Evolutionary conservation across 176 grass and related monocot species (phyloP), one percentile per base, ranked within the genome.

Genomic region (Luzula sylvatica): DNA sequence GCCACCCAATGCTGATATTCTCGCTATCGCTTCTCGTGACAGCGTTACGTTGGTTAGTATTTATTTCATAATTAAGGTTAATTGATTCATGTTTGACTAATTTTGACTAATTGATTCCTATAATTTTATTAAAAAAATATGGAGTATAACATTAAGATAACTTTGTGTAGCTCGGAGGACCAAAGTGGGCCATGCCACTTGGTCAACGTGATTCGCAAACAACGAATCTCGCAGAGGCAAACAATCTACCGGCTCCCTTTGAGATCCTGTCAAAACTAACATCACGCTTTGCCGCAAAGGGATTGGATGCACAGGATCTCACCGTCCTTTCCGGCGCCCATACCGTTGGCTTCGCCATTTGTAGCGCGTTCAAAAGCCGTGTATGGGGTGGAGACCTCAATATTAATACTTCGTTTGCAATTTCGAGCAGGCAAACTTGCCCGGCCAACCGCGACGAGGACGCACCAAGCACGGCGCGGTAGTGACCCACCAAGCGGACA

Each of bases 1-100:
- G 20, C 46, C 17, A 78, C 74, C 74, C 2, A 70, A 66, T 13
- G 67, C 74, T 6, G 74, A 78, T 44, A 78, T 78, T 47, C 66
- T 78, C 3, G 57, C 74, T 14, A 59, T 78, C 3, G 29, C 27
- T 23, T 65, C 74, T 40, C 40, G 74, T 1, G 74, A 78, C 32
- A 46, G 42, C 0, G 58, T 78, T 41, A 58, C 50, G 27, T 51
- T 58, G 41, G 74, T 78, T 7, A 65, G 53, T 55, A 45, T n/a
- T n/a, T n/a, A n/a, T n/a, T n/a, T n/a, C n/a, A n/a, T n/a, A n/a
- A n/a, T n/a, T n/a, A n/a, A n/a, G n/a, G n/a, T n/a, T n/a, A n/a
- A n/a, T n/a, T n/a, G n/a, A n/a, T n/a, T n/a, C n/a, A n/a, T n/a
- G n/a, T n/a, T n/a, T n/a, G n/a, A n/a, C n/a, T n/a, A n/a, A n/a